Base-by-base conservation (phyloP, 163 green algal genomes). In the Trebouxia gelatinosa region DNA sequence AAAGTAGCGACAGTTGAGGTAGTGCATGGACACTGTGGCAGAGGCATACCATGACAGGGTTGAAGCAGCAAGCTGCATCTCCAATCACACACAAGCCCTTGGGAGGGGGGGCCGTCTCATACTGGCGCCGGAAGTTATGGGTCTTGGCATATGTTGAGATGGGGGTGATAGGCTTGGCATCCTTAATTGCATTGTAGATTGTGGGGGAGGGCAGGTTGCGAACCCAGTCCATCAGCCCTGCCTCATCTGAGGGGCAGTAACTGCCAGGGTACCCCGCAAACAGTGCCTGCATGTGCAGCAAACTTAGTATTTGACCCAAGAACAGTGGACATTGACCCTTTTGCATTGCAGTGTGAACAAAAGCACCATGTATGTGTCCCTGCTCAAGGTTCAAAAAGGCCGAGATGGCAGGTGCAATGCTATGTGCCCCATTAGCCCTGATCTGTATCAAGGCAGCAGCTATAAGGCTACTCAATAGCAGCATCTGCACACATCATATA, bases 21-120 rank as follows among this genome's bases (percentile, higher is more conserved):
- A n/a, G n/a, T n/a, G n/a, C n/a, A n/a, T n/a, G n/a, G n/a, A n/a
- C n/a, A n/a, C n/a, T n/a, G n/a, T n/a, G n/a, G n/a, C n/a, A n/a
- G n/a, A 68, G 59, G n/a, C 62, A 21, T 29, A 70, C 78, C 34
- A 76, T 76, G 39, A 82, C 39, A 38, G 78, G 78, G 23, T 82
- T 82, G 78, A 82, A 82, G 70, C 17, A 74, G 19, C 46, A 59
- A 9, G 46, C 78, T 23, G 78, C 78, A 75, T 82, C 78, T 26
- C 78, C 78, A 40, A 82, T 64, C 7, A 79, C 70, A 43, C 58
- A 74, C 13, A 82, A 29, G 38, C 78, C 78, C 3, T 74, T 26
- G 32, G 78, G 78, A 35, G 77, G 35, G 0, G 70, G 23, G 16
- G 61, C 75, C 50, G 62, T 68, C n/a, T 77, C 77, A 50, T 76